A percentile compares a stretch with the other conserved stretches of the same genome.
Evolutionary conservation across 2,329 filamentous ascomycete genomes (phyloP).

Genomic region (Apiospora marii): DNA sequence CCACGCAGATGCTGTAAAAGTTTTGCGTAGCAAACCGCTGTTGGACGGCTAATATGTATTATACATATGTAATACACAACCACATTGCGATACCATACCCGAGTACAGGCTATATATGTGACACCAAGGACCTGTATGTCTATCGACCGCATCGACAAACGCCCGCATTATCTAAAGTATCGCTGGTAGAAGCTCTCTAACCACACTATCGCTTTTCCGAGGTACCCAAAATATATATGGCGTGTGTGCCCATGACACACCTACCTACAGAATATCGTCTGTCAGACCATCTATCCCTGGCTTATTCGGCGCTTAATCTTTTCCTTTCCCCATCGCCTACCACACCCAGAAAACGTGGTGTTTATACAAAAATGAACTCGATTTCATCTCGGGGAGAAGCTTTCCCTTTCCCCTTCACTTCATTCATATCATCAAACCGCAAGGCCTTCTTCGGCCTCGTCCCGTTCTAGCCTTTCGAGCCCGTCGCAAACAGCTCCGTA

Average conservation of each 20-base stretch:
- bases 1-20: neutral
- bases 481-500: conserved; percentile 72
- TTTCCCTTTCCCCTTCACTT: neutral
- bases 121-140: neutral
- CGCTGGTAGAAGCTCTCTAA: neutral
- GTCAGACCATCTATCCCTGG: neutral
- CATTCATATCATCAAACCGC: conserved; percentile 7
- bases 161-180: neutral
- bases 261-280: conserved; percentile 1
- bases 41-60: neutral
- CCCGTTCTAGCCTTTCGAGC: conserved; percentile 62
- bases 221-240: conserved; percentile 15
- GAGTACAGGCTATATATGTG: neutral
- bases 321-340: neutral
- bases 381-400: neutral
- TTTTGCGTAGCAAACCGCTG: neutral
- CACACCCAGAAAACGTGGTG: conserved; percentile 4
- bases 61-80: conserved; percentile 11
- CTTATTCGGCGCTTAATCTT: neutral
- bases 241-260: neutral
- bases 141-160: neutral
- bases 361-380: conserved; percentile 6
- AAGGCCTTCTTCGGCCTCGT: conserved; percentile 57
- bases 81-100: neutral
- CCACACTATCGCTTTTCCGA: neutral